Evolutionary conservation across 352 stramenopile genomes (phyloP).

Genomic region (Pythium grandisporangium): DNA sequence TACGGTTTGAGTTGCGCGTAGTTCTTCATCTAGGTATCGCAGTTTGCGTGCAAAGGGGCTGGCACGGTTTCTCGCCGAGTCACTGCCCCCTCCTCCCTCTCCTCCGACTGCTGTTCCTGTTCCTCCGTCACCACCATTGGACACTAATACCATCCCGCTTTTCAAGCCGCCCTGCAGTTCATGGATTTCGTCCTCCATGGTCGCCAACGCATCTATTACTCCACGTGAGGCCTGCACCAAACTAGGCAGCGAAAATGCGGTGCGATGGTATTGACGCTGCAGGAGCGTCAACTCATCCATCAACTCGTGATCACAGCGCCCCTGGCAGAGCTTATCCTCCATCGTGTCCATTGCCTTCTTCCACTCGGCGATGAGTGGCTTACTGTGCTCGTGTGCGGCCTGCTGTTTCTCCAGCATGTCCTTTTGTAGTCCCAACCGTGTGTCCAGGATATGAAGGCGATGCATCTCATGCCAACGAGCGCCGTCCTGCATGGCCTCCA

Average conservation of each 20-base stretch:
- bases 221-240: slow-evolving; percentile 46
- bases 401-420: slow-evolving; percentile 61
- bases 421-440: slow-evolving; percentile 50
- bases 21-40: slow-evolving; percentile 54
- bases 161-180: slow-evolving; percentile 43
- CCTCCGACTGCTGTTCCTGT: neutral
- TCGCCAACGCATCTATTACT: slow-evolving; percentile 49
- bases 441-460: slow-evolving; percentile 45
- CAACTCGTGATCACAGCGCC: slow-evolving; percentile 43
- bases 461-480: slow-evolving; percentile 42
- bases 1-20: slow-evolving; percentile 52
- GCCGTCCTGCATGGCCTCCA: slow-evolving; percentile 43
- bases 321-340: slow-evolving; percentile 52
- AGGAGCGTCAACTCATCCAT: slow-evolving; percentile 52
- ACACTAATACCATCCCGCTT: slow-evolving; percentile 25
- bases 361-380: slow-evolving; percentile 61
- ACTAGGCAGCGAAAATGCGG: slow-evolving; percentile 42
- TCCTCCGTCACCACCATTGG: neutral
- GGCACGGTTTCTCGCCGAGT: too few relatives aligned
- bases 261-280: slow-evolving; percentile 52
- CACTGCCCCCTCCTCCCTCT: neutral
- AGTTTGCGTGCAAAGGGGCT: slow-evolving; percentile 47
- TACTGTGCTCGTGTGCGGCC: slow-evolving; percentile 53
- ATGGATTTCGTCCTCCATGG: slow-evolving; percentile 43
- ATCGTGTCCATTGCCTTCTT: slow-evolving; percentile 43